Conservation (phyloP, 148 eudicot species). For the Rhododendron vialii region DNA sequence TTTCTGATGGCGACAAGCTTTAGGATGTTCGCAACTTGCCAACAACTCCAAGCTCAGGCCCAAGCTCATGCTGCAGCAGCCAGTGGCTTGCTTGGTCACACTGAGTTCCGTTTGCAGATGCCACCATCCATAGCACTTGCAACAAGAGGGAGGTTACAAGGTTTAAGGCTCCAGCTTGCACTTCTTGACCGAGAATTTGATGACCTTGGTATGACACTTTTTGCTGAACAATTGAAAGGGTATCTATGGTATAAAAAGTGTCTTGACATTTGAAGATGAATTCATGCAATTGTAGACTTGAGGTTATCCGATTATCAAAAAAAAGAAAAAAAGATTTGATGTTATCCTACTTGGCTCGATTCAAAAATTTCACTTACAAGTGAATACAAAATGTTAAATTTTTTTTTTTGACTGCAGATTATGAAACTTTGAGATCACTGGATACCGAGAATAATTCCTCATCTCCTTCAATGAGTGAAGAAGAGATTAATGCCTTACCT, state of each 20-base stretch:
- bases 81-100: slow-evolving; percentile 31
- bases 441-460: slow-evolving; percentile 36
- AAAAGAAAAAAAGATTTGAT: not conserved
- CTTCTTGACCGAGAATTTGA: slow-evolving; percentile 44
- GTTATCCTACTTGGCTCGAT: not conserved
- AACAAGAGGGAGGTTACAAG: slow-evolving; percentile 39
- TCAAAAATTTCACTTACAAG: not conserved
- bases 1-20: slow-evolving; percentile 38
- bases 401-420: slow-evolving; percentile 29
- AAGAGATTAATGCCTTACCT: slow-evolving; percentile 46
- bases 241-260: not conserved
- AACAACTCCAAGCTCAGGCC: slow-evolving; percentile 43
- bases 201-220: slow-evolving; percentile 28
- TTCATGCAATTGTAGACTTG: not conserved
- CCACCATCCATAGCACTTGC: slow-evolving; percentile 45
- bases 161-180: slow-evolving; percentile 47
- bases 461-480: slow-evolving; percentile 38
- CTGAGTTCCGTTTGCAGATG: slow-evolving; percentile 42
- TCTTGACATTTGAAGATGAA: not conserved
- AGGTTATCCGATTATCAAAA: too few relatives aligned
- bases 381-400: not conserved
- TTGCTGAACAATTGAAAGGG: not conserved
- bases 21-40: slow-evolving; percentile 45
- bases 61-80: slow-evolving; percentile 40
- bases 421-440: slow-evolving; percentile 45